Base-by-base conservation (phyloP, 176 grass and related monocot species). In the Triticum dicoccoides region DNA sequence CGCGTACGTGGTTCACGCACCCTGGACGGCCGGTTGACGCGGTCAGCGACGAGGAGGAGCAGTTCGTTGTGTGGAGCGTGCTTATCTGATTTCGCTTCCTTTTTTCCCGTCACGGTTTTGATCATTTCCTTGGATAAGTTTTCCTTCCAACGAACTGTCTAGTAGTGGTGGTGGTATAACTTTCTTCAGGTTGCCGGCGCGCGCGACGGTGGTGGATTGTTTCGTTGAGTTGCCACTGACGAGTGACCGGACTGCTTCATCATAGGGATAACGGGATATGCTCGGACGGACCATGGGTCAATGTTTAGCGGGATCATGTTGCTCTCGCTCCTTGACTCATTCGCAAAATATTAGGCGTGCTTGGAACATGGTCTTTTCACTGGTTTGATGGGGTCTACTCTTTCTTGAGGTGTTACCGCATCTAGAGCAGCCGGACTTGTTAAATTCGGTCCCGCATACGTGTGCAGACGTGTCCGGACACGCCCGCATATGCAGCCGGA, bases 191-290 rank as follows among this genome's bases (percentile, higher is more conserved):
- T 24, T n/a, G 14, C 21, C 14, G 42, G 0, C 33, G 11, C 39
- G 70, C 39, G 5, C 18, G 3, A 20, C 6, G 12, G 29, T 33
- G 29, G 17, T 20, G 52, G 42, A 65, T 83, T 35, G 15, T 72
- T 79, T 33, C 39, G 11, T 21, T 32, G 49, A 14, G 20, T 25
- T 18, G 37, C 66, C 30, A 54, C 38, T 11, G 3, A 49, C 35
- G 78, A 38, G 76, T 61, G 52, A 78, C 18, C 61, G 73, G 56
- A 84, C 51, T 74, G 82, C 37, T 89, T 51, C 33, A 4, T 59
- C 20, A 21, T 70, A 15, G 21, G 23, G 58, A 73, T 54, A 61
- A 39, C 37, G 13, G 11, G 62, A n/a, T 78, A 59, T 68, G 59
- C 73, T 78, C 9, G 8, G 68, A 15, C 6, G 0, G 14, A 20